A percentile compares a stretch with the other conserved stretches of the same genome.
These are phyloP conservation scores for Aureobasidium musti DNA, from an alignment of 2,329 filamentous ascomycete species.

Conservation along the genomic window DNA sequence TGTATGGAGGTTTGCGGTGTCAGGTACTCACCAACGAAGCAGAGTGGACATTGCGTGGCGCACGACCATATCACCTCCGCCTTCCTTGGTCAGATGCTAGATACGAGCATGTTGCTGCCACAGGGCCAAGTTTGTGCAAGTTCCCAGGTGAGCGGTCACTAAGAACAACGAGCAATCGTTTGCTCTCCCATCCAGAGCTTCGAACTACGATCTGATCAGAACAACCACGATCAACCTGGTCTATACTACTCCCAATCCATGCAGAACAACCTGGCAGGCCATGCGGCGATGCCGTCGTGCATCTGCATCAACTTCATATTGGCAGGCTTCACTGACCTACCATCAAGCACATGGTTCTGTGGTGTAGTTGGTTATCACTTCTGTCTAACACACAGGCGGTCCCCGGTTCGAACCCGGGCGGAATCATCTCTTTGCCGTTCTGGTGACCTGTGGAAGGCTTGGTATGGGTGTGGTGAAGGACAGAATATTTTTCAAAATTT, in stretches of 20 bases:
- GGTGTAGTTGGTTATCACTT: constrained; percentile 24
- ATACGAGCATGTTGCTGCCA: no score
- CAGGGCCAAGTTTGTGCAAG: background rate
- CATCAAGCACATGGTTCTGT: constrained; percentile 21
- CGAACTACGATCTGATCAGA: background rate
- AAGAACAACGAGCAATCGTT: background rate
- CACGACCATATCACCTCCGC: background rate
- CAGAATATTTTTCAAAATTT: background rate
- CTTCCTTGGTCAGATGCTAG: background rate
- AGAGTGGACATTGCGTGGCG: background rate
- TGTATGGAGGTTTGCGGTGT: no score
- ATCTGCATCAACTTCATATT: background rate
- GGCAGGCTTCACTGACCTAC: background rate
- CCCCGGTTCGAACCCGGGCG: constrained; percentile 7
- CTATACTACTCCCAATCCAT: background rate
- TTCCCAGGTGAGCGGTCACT: background rate
- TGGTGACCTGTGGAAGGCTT: background rate
- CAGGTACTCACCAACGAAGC: no score
- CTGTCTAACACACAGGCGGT: constrained; percentile 20
- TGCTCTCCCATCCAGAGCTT: background rate
- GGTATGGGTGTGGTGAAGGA: background rate
- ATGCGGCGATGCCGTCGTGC: background rate
- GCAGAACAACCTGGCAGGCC: background rate
- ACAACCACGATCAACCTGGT: background rate
- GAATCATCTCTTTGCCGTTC: constrained; percentile 6